Evolutionary conservation across 352 stramenopile genomes (phyloP).

Genomic region (Globisporangium viniferum): DNA sequence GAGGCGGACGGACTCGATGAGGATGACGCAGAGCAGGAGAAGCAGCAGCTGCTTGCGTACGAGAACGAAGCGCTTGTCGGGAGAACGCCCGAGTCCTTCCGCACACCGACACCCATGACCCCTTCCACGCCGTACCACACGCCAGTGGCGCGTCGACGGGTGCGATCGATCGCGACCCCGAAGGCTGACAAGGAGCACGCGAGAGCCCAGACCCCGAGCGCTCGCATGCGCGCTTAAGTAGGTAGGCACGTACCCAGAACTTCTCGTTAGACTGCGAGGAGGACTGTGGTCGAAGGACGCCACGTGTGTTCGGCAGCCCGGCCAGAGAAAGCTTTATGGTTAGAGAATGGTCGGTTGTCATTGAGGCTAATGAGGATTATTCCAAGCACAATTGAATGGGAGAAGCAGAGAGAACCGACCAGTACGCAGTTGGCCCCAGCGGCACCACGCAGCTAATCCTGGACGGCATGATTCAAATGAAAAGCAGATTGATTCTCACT

Average conservation of each 20-base stretch:
- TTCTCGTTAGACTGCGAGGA: neutral
- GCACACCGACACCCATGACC: slow-evolving; percentile 27
- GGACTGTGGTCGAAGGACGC: neutral
- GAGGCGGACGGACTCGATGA: slow-evolving; percentile 30
- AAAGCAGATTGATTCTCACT: neutral
- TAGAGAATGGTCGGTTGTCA: neutral
- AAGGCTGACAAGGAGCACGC: neutral
- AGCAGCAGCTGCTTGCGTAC: slow-evolving; percentile 37
- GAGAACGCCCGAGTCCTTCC: slow-evolving; percentile 35
- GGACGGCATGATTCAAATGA: neutral
- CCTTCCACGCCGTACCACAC: slow-evolving; percentile 37
- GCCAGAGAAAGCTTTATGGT: too few relatives aligned
- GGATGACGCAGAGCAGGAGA: slow-evolving; percentile 22
- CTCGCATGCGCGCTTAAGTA: slow-evolving; percentile 12
- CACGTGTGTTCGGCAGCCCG: neutral
- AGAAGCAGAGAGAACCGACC: neutral
- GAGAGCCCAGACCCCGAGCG: slow-evolving; percentile 9
- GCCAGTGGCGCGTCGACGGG: slow-evolving; percentile 28
- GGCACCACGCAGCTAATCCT: neutral
- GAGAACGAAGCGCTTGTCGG: slow-evolving; percentile 42
- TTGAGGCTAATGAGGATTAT: too few relatives aligned
- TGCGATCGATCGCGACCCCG: slow-evolving; percentile 17
- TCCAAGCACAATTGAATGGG: too few relatives aligned
- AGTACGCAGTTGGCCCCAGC: neutral
- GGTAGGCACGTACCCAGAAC: neutral